Base-by-base conservation (phyloP, 139 green algal genomes). In the Gonium pectorale region DNA sequence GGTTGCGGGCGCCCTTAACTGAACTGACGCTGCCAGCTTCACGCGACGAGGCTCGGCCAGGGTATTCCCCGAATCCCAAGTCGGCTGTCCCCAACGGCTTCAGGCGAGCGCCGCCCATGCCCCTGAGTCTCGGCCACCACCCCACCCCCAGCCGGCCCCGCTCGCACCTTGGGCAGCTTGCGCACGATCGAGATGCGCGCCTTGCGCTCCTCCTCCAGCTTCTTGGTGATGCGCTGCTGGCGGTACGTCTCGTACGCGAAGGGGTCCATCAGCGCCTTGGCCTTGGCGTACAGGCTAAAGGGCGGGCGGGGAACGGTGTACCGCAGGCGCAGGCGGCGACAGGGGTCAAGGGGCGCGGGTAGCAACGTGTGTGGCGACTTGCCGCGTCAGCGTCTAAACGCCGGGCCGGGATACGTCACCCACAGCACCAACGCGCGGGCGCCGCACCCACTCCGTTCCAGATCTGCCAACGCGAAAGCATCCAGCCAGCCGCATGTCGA, bases 241-340 rank as follows among this genome's bases (percentile, higher is more conserved):
- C 95, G 92, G 89, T 98, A 98, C 26, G 90, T 80, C 41, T 99
- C 97, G 89, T 98, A 98, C 1, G 93, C 95, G 82, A 98, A 97
- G 5, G 97, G 97, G 59, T 98, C 88, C n/a, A 88, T 92, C 67
- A 93, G 62, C 2, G 78, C 66, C 82, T 89, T 87, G 71, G 84
- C 88, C 86, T 92, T 82, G 75, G 75, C 59, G 75, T 82, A 82
- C 75, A 82, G 59, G 59, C 75, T 82, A 41, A 3, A 44, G 69
- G 29, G 67, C 8, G 22, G 24, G 40, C 22, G 67, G 67, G 19
- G 69, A 62, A 19, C 33, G 44, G 31, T 37, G 5, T 27, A 31
- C 46, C 46, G 70, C 3, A 46, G 46, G n/a, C 8, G 68, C 5
- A 56, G 67, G 27, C 5, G 41, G 44, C 35, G 64, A 38, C 24